Base-by-base conservation (phyloP, 208 protist species). In the Endotrypanum monterogeii region DNA sequence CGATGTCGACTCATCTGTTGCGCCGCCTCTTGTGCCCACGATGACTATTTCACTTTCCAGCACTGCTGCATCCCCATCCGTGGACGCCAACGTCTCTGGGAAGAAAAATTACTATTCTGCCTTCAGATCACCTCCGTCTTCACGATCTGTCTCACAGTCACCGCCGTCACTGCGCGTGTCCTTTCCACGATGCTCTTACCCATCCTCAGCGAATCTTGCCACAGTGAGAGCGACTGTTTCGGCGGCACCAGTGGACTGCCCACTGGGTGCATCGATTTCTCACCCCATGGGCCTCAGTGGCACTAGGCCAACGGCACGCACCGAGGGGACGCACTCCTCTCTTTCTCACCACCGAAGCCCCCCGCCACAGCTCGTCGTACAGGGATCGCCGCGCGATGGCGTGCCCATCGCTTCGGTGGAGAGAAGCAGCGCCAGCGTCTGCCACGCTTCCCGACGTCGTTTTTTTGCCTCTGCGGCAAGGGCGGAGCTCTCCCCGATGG, bases 401-500 rank as follows among this genome's bases (percentile, higher is more conserved):
- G 41, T 25, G 61, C 9, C 30, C 32, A 32, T 3, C 28, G 16
- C 56, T 41, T 25, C 28, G 32, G 56, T 62, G 56, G 56, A 39
- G n/a, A n/a, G 32, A 2, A 62, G n/a, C 30, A 32, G 6, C 35
- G 12, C 56, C 32, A 41, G 20, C 41, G 12, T 41, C 46, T 54
- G 46, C 63, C 25, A 30, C 25, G 6, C 14, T 12, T 46, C 57
- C 6, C 39, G 23, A 20, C 71, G 61, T 12, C 23, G 37, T 30
- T 25, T 56, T 25, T 5, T 48, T 16, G 80, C 73, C 2, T 76
- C 83, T 30, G 76, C 80, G 16, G 77, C 80, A 5, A 77, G 77
- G 1, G 69, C 79, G 12, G 67, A 61, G 23, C 37, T 82, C 37
- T 69, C 80, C 5, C 76, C 76, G 0, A 65, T 88, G 62, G 80